Evolutionary conservation across 2,329 filamentous ascomycete genomes (phyloP).

Genomic region (Colletotrichum cuscutae): DNA sequence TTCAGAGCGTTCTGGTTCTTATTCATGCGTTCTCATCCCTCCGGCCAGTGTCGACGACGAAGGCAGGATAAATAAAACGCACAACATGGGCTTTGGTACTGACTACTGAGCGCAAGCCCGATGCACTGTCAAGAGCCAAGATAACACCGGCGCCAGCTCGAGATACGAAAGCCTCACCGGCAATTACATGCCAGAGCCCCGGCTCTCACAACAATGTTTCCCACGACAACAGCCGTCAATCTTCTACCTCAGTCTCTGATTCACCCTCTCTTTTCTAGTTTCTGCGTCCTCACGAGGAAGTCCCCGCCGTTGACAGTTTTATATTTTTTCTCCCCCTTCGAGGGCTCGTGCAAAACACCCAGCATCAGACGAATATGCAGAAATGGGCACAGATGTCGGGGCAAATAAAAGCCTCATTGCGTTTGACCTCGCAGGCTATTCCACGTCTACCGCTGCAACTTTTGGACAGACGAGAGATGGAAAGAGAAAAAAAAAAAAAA

Average conservation of each 20-base stretch:
- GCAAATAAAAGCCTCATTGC: slow-evolving; percentile 1
- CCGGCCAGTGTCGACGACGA: neutral
- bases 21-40: neutral
- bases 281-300: neutral
- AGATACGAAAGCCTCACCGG: slow-evolving; percentile 16
- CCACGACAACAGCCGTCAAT: neutral
- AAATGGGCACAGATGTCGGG: slow-evolving; percentile 23
- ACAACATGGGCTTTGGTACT: neutral
- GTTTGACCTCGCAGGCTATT: slow-evolving; percentile 23
- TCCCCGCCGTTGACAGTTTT: neutral
- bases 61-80: neutral
- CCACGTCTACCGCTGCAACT: neutral
- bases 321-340: neutral
- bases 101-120: slow-evolving; percentile 25
- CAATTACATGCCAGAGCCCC: slow-evolving; percentile 9
- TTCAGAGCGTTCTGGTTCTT: neutral
- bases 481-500: neutral
- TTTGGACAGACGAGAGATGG: neutral
- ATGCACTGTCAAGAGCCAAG: slow-evolving; percentile 14
- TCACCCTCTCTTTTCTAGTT: neutral
- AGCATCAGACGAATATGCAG: slow-evolving; percentile 29
- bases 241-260: neutral
- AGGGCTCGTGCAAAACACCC: slow-evolving; percentile 19
- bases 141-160: neutral
- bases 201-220: neutral